A percentile compares a stretch with the other conserved stretches of the same genome.
These are phyloP conservation scores for Puccinia hordei DNA, from an alignment of 1,284 basidiomycete species.

Conservation along the genomic window DNA sequence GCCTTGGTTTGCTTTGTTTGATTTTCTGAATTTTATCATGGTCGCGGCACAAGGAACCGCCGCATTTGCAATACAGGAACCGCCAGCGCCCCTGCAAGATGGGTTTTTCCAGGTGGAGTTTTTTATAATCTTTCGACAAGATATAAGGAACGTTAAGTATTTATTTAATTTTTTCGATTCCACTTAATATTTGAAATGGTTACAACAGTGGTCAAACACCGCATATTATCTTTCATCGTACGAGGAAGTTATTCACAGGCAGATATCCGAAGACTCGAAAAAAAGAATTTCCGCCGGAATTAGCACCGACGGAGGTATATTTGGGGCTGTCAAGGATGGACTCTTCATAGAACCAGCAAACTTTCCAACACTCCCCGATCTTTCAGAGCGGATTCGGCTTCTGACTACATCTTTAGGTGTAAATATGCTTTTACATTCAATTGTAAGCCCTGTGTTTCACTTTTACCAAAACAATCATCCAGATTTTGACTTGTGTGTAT, in stretches of 20 bases:
- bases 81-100: conserved; percentile 44
- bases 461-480: background rate
- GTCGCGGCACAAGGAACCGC: conserved; percentile 20
- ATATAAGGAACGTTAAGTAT: too few relatives aligned
- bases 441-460: background rate
- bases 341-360: conserved; percentile 5
- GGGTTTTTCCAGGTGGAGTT: conserved; percentile 33
- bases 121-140: too few relatives aligned
- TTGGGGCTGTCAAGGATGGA: conserved; percentile 40
- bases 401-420: conserved; percentile 18
- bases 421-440: conserved; percentile 27
- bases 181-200: background rate
- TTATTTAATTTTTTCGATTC: too few relatives aligned
- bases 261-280: conserved; percentile 17
- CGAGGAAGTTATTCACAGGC: conserved; percentile 13
- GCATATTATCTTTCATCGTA: conserved; percentile 42
- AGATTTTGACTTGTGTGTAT: too few relatives aligned
- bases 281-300: conserved; percentile 18
- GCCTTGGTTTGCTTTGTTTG: conserved; percentile 1
- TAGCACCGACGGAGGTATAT: conserved; percentile 38
- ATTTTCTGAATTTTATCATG: conserved; percentile 26
- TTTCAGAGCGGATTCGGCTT: conserved; percentile 13
- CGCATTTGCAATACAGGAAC: conserved; percentile 32
- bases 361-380: background rate
- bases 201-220: conserved; percentile 29